phyloP scores from a whole-genome alignment of 257 asterid species.

The Solanum tacnaense region DNA sequence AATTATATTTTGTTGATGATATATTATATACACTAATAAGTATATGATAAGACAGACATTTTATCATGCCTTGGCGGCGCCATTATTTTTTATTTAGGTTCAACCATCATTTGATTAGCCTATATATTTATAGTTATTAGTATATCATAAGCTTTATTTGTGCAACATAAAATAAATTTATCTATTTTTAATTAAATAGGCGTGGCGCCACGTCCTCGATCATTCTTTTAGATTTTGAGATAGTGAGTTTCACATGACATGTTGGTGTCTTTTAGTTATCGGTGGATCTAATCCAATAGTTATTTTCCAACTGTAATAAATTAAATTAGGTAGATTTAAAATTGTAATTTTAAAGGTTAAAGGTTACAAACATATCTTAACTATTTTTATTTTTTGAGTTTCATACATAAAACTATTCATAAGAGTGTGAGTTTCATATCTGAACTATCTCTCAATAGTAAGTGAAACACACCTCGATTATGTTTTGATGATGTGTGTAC shows the following conservation, averaged over 20 bases:
- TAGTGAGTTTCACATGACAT: neutral
- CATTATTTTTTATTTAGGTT: neutral
- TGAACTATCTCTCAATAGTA: too few relatives aligned
- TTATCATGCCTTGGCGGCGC: constrained; percentile 14
- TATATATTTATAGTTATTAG: neutral
- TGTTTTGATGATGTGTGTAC: too few relatives aligned
- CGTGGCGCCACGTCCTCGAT: neutral
- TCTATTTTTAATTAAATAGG: neutral
- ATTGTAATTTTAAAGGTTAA: neutral
- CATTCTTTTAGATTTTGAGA: neutral
- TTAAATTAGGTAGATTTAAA: neutral
- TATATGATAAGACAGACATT: neutral
- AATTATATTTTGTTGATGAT: neutral
- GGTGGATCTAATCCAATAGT: neutral
- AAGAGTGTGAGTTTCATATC: too few relatives aligned
- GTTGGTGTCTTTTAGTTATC: neutral
- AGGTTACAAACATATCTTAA: too few relatives aligned
- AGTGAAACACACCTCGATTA: too few relatives aligned
- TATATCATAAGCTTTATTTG: neutral
- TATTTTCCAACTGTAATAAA: neutral
- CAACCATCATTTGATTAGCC: neutral
- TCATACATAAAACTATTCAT: too few relatives aligned
- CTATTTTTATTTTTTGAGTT: too few relatives aligned
- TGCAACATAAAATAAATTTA: neutral
- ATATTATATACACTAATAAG: neutral